Evolutionary conservation across 331 rosid genomes (phyloP), one percentile per base, ranked within the genome.

Genomic region (Quercus lobata): DNA sequence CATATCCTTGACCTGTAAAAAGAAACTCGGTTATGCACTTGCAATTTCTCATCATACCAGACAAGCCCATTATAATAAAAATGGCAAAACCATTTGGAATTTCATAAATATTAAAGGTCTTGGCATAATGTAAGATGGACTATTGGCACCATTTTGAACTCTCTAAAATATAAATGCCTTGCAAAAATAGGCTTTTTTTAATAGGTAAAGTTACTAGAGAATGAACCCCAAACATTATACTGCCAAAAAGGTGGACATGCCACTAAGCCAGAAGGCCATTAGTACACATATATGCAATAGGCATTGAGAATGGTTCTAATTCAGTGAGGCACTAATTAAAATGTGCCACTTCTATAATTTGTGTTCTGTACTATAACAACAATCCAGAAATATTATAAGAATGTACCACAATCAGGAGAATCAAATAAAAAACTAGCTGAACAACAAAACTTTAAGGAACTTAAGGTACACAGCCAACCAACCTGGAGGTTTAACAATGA

Each of bases 401-500:
- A 68, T 53, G 35, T 24, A 37, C 6, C 14, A 52, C 41, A 75
- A 57, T 75, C 7, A 62, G 8, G 12, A 2, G 73, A 68, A 72
- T 78, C 71, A 71, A 68, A 60, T 68, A 79, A 72, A 74, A 79
- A 78, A 74, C 75, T 74, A 69, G 57, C 63, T 65, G 74, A 81
- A 63, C 54, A 65, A 80, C 63, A 69, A 74, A 21, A 70, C 52
- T 73, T 65, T 25, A 16, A 80, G 78, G 68, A 65, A 78, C 19
- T 58, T 71, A 78, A 17, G 30, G 71, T 18, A 73, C 17, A 14
- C 17, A 73, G 62, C 85, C 53, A 68, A 88, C 95, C 82, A 81
- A 96, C 99, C 99, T 96, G 82, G 71, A 89, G 99, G 99, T 87
- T 96, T 96, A 25, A 97, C 98, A 81, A 96, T 73, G 86, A 96